Conservation (phyloP, 2,329 filamentous ascomycete species). For the Colletotrichum ledebouriae region DNA sequence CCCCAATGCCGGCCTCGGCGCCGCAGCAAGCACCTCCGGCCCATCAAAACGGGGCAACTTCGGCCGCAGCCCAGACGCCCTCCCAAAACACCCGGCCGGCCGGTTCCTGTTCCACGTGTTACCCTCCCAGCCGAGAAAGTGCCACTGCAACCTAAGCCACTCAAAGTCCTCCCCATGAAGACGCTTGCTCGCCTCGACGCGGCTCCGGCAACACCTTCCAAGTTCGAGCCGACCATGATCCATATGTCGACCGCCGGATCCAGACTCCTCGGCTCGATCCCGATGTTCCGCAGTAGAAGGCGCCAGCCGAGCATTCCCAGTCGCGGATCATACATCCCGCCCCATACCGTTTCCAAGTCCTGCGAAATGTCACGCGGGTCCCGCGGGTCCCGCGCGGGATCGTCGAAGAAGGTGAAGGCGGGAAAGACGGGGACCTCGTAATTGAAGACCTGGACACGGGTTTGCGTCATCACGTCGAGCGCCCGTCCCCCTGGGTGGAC, state of each 20-base stretch:
- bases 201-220: background rate
- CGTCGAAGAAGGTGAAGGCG: slow-evolving; percentile 29
- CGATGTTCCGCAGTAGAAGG: slow-evolving; percentile 4
- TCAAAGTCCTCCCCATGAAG: slow-evolving; percentile 35
- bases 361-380: slow-evolving; percentile 20
- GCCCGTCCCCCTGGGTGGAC: slow-evolving; percentile 11
- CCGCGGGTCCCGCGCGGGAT: slow-evolving; percentile 8
- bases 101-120: background rate
- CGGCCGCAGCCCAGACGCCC: slow-evolving; percentile 10
- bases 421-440: slow-evolving; percentile 29
- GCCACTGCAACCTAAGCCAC: slow-evolving; percentile 35
- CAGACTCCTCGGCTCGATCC: slow-evolving; percentile 13
- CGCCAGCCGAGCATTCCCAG: slow-evolving; percentile 11
- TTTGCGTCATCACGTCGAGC: slow-evolving; percentile 20
- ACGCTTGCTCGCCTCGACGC: slow-evolving; percentile 9
- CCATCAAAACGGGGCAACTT: slow-evolving; percentile 11
- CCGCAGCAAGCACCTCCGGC: slow-evolving; percentile 23
- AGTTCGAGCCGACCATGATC: slow-evolving; percentile 19
- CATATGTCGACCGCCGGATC: slow-evolving; percentile 16
- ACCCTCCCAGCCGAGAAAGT: slow-evolving; percentile 31
- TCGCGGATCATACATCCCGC: background rate
- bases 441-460: slow-evolving; percentile 25
- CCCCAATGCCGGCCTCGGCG: slow-evolving; percentile 31
- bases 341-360: slow-evolving; percentile 11
- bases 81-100: slow-evolving; percentile 30